These are phyloP conservation scores for Retiboletus flavoniger DNA, from an alignment of 1,284 basidiomycete genomes.

Conservation along the genomic window DNA sequence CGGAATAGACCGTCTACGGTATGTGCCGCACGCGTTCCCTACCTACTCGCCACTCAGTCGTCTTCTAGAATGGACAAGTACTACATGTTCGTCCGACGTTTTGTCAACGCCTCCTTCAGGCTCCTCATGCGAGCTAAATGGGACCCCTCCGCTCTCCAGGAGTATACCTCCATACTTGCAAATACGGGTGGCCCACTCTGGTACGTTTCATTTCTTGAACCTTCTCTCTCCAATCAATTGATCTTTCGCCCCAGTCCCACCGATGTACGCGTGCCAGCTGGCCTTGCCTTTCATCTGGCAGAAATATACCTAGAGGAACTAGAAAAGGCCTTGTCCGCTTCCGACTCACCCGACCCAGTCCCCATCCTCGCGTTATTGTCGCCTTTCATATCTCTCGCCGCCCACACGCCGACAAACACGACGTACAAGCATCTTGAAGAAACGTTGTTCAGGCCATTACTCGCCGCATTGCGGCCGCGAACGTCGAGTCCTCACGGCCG, in stretches of 20 bases:
- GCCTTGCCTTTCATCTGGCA: constrained; percentile 81
- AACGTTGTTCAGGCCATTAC: constrained; percentile 64
- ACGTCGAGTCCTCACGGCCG: constrained; percentile 42
- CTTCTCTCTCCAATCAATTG: not conserved
- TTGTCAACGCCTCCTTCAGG: constrained; percentile 82
- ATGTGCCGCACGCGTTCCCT: constrained; percentile 15
- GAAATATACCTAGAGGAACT: constrained; percentile 94
- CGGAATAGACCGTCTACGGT: constrained; percentile 89
- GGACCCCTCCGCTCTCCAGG: constrained; percentile 53
- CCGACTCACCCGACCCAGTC: constrained; percentile 39
- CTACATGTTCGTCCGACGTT: constrained; percentile 90
- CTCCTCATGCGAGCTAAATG: constrained; percentile 74
- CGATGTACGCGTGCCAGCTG: constrained; percentile 74
- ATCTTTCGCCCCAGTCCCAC: constrained; percentile 50
- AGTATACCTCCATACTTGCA: constrained; percentile 69
- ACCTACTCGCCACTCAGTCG: constrained; percentile 5
- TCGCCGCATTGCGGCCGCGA: constrained; percentile 45
- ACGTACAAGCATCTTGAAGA: constrained; percentile 71
- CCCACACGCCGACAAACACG: constrained; percentile 57
- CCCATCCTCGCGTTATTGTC: constrained; percentile 60
- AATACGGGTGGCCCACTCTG: constrained; percentile 72
- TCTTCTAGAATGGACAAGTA: constrained; percentile 88
- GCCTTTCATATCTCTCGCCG: constrained; percentile 71
- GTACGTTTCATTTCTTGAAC: constrained; percentile 43
- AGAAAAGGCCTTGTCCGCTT: constrained; percentile 59